These are phyloP conservation scores for Suhomyces guaymorum DNA, from an alignment of 1,139 yeast genomes.

Conservation along the genomic window DNA sequence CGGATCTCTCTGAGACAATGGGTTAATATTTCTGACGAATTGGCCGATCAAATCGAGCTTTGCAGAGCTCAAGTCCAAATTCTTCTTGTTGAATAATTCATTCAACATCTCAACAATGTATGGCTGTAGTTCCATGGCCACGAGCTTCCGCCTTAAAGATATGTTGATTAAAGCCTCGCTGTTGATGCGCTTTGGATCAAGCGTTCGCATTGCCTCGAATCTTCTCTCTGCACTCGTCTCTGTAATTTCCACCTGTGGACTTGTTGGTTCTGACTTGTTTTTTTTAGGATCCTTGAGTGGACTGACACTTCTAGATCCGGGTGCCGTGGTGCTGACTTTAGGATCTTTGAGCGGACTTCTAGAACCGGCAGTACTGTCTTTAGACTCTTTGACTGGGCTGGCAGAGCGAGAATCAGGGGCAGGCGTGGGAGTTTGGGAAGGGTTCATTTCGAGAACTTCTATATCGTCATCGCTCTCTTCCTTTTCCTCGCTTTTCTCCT, in stretches of 20 bases:
- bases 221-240: background rate
- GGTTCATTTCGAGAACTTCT: conserved; percentile 14
- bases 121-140: conserved; percentile 3
- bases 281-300: too few species aligned
- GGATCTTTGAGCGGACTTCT: background rate
- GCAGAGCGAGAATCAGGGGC: conserved; percentile 1
- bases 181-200: conserved; percentile 13
- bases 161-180: conserved; percentile 7
- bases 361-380: background rate
- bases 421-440: conserved; percentile 8
- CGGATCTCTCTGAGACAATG: conserved; percentile 4
- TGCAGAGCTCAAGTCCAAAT: conserved; percentile 8
- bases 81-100: conserved; percentile 11
- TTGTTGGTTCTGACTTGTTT: background rate
- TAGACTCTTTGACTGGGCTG: background rate
- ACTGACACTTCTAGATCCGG: too few species aligned
- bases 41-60: conserved; percentile 5
- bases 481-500: conserved; percentile 3
- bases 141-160: conserved; percentile 8
- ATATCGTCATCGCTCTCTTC: conserved; percentile 16
- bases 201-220: conserved; percentile 2
- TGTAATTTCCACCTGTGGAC: too few species aligned
- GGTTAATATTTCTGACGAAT: conserved; percentile 5
- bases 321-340: too few species aligned
- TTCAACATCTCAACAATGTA: conserved; percentile 11